phyloP scores from a whole-genome alignment of 1,284 basidiomycete species.

The Puccinia polysora region DNA sequence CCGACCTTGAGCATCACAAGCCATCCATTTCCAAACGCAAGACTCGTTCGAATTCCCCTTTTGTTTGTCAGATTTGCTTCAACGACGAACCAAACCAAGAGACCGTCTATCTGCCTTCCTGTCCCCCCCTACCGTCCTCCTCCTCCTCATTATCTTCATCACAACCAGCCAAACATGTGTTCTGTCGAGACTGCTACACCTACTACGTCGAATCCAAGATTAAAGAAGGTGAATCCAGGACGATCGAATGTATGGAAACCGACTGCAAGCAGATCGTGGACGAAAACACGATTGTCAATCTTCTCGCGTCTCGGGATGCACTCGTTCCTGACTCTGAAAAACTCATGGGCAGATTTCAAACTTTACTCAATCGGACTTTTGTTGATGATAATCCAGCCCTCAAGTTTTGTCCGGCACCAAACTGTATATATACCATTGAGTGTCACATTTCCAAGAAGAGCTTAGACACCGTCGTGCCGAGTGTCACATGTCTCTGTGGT shows the following conservation, averaged over 20 bases:
- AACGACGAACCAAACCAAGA: slow-evolving; percentile 61
- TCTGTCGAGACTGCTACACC: slow-evolving; percentile 80
- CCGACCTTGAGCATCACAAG: too few relatives aligned
- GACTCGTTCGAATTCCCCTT: slow-evolving; percentile 57
- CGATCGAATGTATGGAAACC: slow-evolving; percentile 87
- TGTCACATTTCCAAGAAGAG: slow-evolving; percentile 62
- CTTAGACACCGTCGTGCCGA: slow-evolving; percentile 76
- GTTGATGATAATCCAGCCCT: slow-evolving; percentile 77
- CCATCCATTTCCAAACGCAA: slow-evolving; percentile 52
- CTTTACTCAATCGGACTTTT: slow-evolving; percentile 81
- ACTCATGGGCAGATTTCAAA: slow-evolving; percentile 62
- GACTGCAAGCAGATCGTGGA: slow-evolving; percentile 71
- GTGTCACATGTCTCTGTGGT: slow-evolving; percentile 68
- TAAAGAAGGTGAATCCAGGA: slow-evolving; percentile 71
- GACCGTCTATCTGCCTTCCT: slow-evolving; percentile 65
- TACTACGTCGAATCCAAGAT: slow-evolving; percentile 81
- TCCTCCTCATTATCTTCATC: background rate
- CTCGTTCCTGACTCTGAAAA: slow-evolving; percentile 11
- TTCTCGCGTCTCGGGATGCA: slow-evolving; percentile 53
- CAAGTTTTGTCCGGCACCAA: slow-evolving; percentile 78
- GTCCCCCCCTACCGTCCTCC: slow-evolving; percentile 61
- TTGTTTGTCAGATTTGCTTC: slow-evolving; percentile 85
- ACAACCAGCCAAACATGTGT: background rate
- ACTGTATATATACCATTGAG: slow-evolving; percentile 71
- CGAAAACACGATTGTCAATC: slow-evolving; percentile 56